Evolutionary conservation across 768 basidiomycete genomes (phyloP).

Genomic region (Auriscalpium orientale): DNA sequence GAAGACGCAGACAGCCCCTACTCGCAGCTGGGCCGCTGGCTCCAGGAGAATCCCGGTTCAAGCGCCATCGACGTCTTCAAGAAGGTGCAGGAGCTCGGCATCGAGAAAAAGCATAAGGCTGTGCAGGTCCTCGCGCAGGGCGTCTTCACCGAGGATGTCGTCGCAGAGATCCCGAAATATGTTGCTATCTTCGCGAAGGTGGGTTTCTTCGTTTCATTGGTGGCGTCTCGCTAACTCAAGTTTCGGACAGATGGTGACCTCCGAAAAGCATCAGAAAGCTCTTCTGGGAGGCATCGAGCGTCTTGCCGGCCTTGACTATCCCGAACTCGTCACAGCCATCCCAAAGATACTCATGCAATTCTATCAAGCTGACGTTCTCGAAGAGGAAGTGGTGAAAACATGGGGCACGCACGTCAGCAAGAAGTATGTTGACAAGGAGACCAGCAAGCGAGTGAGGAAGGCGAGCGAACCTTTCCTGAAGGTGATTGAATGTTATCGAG

Average conservation of each 20-base stretch:
- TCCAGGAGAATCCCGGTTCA: conserved; percentile 59
- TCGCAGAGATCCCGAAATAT: conserved; percentile 58
- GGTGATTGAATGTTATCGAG: conserved; percentile 32
- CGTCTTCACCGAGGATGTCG: conserved; percentile 70
- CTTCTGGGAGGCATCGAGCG: conserved; percentile 92
- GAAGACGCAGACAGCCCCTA: conserved; percentile 87
- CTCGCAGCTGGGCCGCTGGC: conserved; percentile 74
- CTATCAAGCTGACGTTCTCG: conserved; percentile 88
- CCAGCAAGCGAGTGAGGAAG: conserved; percentile 92
- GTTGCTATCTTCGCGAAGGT: conserved; percentile 74
- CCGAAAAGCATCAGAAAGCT: conserved; percentile 94
- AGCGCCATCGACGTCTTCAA: conserved; percentile 68
- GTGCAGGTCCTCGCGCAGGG: conserved; percentile 76
- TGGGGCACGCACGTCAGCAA: conserved; percentile 97
- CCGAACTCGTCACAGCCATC: conserved; percentile 60
- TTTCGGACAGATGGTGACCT: conserved; percentile 64
- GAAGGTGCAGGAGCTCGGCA: conserved; percentile 84
- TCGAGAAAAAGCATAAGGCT: conserved; percentile 93
- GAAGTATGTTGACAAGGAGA: conserved; percentile 94
- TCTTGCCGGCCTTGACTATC: conserved; percentile 65
- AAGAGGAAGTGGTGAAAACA: conserved; percentile 82
- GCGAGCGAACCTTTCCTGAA: conserved; percentile 94
- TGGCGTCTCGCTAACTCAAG: neutral
- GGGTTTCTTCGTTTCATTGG: conserved; percentile 18
- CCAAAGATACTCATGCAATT: conserved; percentile 92